Base-by-base conservation (phyloP, 148 eudicot species). In the Diospyros kaki region DNA sequence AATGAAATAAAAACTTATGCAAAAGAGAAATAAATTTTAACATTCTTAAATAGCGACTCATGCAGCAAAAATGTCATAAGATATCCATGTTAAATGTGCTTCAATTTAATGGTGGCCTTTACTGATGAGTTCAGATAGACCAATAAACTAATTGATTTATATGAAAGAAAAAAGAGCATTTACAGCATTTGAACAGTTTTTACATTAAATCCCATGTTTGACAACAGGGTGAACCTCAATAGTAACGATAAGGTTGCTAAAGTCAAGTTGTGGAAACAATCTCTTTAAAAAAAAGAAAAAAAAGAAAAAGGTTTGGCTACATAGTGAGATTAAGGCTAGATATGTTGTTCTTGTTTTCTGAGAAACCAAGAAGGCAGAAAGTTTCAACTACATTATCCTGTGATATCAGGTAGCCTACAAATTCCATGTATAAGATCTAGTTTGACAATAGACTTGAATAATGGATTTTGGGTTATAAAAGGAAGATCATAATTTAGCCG, bases 31-130 rank as follows among this genome's bases (percentile, higher is more conserved):
- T 59, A 14, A 13, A 56, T 4, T 56, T 18, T 14, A 2, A 56
- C 18, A 56, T 56, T 2, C 60, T 56, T 13, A 56, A 3, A 56
- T 2, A 7, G 13, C 1, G 60, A 4, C 15, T 56, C 3, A 56
- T 13, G 60, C 17, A 56, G 60, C 60, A 53, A 8, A 53, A 53
- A 9, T 11, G 9, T 53, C 9, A 14, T 6, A 9, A 14, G 56
- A 14, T 14, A 10, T 53, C 9, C 12, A 53, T 53, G 56, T 9
- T 6, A 59, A 5, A 5, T 4, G 40, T 59, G 38, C 9, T 59
- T 59, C 63, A 59, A 59, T n/a, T 59, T 59, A 18, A 59, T 59
- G 63, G 18, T 18, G 63, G 63, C 63, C 63, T n/a, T 58, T 58
- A 9, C 18, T 58, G 9, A 3, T 4, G 5, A 58, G 28, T 58